Evolutionary conservation across 345 rosid species (phyloP), one percentile per base, ranked within the genome.

Genomic region (Bruguiera gymnorhiza): DNA sequence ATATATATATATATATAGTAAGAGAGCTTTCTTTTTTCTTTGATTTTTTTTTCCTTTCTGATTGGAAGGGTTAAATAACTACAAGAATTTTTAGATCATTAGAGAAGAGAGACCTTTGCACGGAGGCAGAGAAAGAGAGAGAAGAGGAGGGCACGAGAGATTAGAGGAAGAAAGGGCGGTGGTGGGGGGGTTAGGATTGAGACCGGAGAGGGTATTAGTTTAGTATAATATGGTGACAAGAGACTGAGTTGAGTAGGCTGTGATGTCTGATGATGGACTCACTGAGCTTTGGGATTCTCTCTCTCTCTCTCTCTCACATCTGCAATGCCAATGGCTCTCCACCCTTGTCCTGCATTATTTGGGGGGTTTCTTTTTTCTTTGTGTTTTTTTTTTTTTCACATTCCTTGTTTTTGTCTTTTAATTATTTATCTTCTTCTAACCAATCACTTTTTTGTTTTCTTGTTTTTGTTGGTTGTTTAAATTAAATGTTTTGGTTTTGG

Each of bases 341-440:
- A 74, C 81, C 46, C 80, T 74, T 69, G 75, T 68, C 76, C 87
- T 86, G 89, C 88, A 85, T 88, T 88, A 88, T 86, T 83, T 84
- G 80, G 69, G 83, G 80, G 48, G 26, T 70, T 71, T 59, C 23
- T 59, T 54, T 52, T 54, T 76, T 66, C 32, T 39, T 36, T 74
- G 58, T 64, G 58, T 29, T 71, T 69, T 64, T 62, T 29, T 52
- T 36, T 20, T n/a, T 51, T 59, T 56, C n/a, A 7, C 30, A 51
- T 19, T 6, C 27, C 19, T 2, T 51, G 39, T 8, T 72, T 46
- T 63, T 70, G 11, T 27, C 32, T 57, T 36, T 29, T 63, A 19
- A 32, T 54, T 20, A 36, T 46, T 39, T 23, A 13, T 27, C 61
- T 63, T 19, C 55, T 27, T 62, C 54, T 62, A 43, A 5, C 57